phyloP scores from a whole-genome alignment of 495 filamentous ascomycete species.

The Opeltia flavorubescens region DNA sequence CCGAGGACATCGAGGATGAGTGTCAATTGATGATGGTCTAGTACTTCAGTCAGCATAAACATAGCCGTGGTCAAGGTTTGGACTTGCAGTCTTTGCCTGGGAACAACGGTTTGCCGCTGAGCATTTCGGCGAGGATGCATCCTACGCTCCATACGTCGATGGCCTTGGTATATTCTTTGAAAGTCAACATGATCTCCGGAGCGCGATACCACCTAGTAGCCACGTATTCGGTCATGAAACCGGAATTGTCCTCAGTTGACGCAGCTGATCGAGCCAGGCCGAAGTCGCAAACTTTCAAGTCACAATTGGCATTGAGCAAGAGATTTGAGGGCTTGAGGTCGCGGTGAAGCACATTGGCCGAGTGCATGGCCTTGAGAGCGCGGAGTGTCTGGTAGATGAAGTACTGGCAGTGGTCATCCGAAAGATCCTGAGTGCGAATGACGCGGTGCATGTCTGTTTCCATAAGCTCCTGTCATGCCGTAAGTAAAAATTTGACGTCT shows the following conservation, averaged over 20 bases:
- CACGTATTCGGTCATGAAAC: constrained; percentile 99
- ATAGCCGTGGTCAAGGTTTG: neutral
- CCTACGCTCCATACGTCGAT: constrained; percentile 99
- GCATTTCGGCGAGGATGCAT: constrained; percentile 99
- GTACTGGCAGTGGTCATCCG: constrained; percentile 98
- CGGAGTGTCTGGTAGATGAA: constrained; percentile 99
- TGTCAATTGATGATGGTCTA: constrained; percentile 97
- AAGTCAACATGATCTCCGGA: constrained; percentile 99
- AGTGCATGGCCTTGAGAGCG: constrained; percentile 98
- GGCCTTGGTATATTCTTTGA: constrained; percentile 99
- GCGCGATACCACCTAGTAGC: constrained; percentile 98
- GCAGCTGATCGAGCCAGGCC: constrained; percentile 86
- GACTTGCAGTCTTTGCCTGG: constrained; percentile 95
- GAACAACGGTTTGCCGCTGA: constrained; percentile 96
- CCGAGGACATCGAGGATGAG: constrained; percentile 96
- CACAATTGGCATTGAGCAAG: constrained; percentile 95
- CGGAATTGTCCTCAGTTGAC: constrained; percentile 94
- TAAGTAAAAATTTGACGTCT: neutral
- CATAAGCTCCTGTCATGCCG: constrained; percentile 70
- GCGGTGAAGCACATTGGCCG: constrained; percentile 93
- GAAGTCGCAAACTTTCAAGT: constrained; percentile 98
- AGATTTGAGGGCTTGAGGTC: constrained; percentile 97
- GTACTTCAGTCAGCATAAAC: constrained; percentile 9
- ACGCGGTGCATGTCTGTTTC: constrained; percentile 99
- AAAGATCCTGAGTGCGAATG: constrained; percentile 95